Base-by-base conservation (phyloP, 192 early-diverging fungal species). In the Linnemannia elongata region DNA sequence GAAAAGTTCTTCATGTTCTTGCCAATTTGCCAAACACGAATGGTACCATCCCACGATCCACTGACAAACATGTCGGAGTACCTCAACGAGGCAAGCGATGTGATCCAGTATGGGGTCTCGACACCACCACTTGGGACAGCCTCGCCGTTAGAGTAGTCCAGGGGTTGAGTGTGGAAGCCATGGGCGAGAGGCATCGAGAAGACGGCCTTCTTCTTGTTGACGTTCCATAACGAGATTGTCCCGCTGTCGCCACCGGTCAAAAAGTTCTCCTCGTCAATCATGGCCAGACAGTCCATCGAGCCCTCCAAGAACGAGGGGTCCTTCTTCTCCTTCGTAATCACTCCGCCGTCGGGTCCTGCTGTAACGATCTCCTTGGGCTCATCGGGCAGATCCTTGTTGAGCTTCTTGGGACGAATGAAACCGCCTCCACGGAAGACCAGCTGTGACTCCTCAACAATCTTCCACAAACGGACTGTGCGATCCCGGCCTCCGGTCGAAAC, bases 231-330 rank as follows among this genome's bases (percentile, higher is more conserved):
- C 39, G 96, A 99, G 63, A 99, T 94, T 0, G 95, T 93, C 18
- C 97, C 96, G 79, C 91, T 93, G 88, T 99, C 98, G 52, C 96
- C 94, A 68, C 98, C 99, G 20, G 93, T 97, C 33, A 99, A 90
- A 92, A 96, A 99, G 52, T 93, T 92, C 69, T 97, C 95, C 85
- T 99, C 99, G 87, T 99, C 97, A 57, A 99, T 89, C 94, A 98
- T 93, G 30, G 95, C 95, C 33, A 99, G 91, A 39, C 91, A 94
- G 87, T 99, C 99, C 57, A 98, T 75, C 15, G 92, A 93, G 9
- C 95, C 94, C 72, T 96, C 95, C 30, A 85, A 63, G 71, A 91
- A 81, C 47, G 57, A 69, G 45, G 80, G 70, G 20, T 72, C 82
- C 80, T 76, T 90, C 82, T 82, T 79, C 66, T 82, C 72, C 71